Percentiles rank a stretch among this genome's conserved stretches.
Evolutionary conservation across 139 green algal genomes (phyloP).

Genomic region (Chlorella sp.): DNA sequence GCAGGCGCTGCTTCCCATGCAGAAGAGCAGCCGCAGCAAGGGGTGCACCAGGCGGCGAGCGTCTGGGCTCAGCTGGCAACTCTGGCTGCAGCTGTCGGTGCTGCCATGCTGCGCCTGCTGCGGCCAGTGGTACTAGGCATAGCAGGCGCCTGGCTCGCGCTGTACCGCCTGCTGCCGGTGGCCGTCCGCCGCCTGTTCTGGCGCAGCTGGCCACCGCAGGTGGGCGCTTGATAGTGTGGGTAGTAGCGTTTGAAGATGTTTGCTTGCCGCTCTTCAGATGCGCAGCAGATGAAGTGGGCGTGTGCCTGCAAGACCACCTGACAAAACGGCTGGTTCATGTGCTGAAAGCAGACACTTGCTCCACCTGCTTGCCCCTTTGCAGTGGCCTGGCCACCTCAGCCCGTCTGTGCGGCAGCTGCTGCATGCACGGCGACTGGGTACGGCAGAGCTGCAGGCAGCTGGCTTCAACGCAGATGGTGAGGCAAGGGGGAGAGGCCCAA

Average conservation of each 20-base stretch:
- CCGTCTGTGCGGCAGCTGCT: too few species aligned
- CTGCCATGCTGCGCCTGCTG: neutral
- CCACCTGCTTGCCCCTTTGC: too few species aligned
- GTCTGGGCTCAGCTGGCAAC: neutral
- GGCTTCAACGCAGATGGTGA: conserved; percentile 31
- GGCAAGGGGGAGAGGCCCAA: neutral
- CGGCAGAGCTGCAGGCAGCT: neutral
- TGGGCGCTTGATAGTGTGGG: neutral
- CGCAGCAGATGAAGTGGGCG: too few species aligned
- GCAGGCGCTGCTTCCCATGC: neutral
- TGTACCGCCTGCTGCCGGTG: neutral
- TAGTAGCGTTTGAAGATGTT: too few species aligned
- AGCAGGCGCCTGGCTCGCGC: neutral
- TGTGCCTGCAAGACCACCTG: too few species aligned
- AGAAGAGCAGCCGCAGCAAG: neutral
- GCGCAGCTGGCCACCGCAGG: conserved; percentile 11
- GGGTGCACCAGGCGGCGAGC: neutral
- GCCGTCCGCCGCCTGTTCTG: conserved; percentile 16
- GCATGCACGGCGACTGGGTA: too few species aligned
- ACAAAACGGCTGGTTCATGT: too few species aligned
- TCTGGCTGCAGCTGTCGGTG: neutral
- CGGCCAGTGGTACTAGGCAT: neutral
- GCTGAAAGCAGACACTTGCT: too few species aligned
- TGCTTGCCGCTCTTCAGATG: too few species aligned
- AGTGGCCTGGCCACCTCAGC: too few species aligned